Base-by-base conservation (phyloP, 495 filamentous ascomycete species). In the Penicillium arizonense region DNA sequence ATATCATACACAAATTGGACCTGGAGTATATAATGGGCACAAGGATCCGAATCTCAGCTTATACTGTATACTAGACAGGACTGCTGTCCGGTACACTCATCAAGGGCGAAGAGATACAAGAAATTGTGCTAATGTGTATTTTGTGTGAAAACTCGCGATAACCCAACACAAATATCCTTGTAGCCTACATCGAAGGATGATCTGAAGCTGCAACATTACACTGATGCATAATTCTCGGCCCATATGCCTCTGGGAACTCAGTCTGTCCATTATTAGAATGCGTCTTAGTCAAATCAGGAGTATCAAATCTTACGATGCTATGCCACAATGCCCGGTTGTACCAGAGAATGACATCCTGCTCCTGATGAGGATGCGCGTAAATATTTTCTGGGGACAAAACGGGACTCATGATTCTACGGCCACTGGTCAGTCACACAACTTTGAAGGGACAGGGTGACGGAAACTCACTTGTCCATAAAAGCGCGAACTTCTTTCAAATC, bases 331-430 rank as follows among this genome's bases (percentile, higher is more conserved):
- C 58, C 12, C 64, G 50, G 50, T 64, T 67, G 21, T 67, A 67
- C 64, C 64, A 67, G n/a, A 67, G 47, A 33, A 64, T 62, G 3
- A 67, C 64, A 53, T 67, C 64, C 37, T 64, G 58, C 28, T 64
- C 56, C 43, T 64, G 37, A 37, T 64, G 62, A 33, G 48, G 55
- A 47, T 67, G 61, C 5, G 64, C 64, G 32, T 64, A 64, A 39
- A 67, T 67, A 33, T 64, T 67, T 44, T 53, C 51, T 6, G 59
- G 60, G 7, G 52, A 42, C 10, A 63, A 45, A 5, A 53, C 56
- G 8, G 56, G 63, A 18, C 59, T 52, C 59, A 66, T 66, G 12
- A 66, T 43, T 33, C 62, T 62, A 7, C 28, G 34, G 1, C 60
- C 14, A 69, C 61, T 1, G 18, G 54, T 71, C 64, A 30, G 28